Evolutionary conservation across 2,329 filamentous ascomycete genomes (phyloP), one percentile per base, ranked within the genome.

Genomic region (Fusarium lyarnte): DNA sequence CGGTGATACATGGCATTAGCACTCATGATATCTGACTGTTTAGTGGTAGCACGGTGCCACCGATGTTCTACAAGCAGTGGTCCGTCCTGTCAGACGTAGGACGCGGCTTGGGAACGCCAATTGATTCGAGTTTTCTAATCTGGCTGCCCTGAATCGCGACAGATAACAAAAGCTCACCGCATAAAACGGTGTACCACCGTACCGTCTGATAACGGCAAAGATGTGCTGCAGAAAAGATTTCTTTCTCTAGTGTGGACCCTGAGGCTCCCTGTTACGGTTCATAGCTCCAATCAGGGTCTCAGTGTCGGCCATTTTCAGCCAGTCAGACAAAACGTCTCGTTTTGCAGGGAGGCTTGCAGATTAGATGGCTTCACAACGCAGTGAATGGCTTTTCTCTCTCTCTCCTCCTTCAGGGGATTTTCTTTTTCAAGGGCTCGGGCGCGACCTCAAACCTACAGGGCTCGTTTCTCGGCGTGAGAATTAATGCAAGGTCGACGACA

Each of bases 161-260:
- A 66, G 63, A 54, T 72, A 58, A 49, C 41, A 58, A 58, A 49
- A 39, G 27, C 54, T 58, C 54, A 66, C 49, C 45, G 45, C 39
- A 55, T 58, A 58, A 67, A 73, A 73, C 70, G 58, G 70, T 60
- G 59, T 58, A 33, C 41, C 52, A 49, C 55, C 47, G 43, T 63
- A 60, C 58, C 62, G 70, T 66, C 52, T 74, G 52, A 23, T 25
- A 63, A 71, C n/a, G 62, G 66, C 35, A 74, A 72, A 57, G 71
- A 66, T 76, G 45, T 75, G 52, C 64, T 65, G 49, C 36, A 43
- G 38, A 38, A 55, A 25, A 62, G 27, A 51, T 39, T 41, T 21
- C 21, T 42, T 42, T 41, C 62, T 53, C 29, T 58, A 63, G 65
- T 70, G 74, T 77, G 76, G 74, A 77, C 76, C 76, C 76, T 77